Evolutionary conservation across 1,284 basidiomycete species (phyloP).

Genomic region (Ustilago sp.): DNA sequence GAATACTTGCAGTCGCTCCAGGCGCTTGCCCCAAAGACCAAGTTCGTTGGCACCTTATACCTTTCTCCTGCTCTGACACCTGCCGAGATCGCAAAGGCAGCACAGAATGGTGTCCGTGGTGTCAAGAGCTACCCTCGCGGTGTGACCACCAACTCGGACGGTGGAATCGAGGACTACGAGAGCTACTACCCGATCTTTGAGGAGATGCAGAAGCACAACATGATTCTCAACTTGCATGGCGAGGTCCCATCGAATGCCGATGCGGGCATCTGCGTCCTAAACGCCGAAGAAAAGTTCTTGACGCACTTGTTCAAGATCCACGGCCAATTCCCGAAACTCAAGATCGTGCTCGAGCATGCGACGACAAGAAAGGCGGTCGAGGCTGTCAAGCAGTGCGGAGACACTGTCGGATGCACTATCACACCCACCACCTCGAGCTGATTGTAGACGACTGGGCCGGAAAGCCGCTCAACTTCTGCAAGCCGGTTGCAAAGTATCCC

Average conservation of each 20-base stretch:
- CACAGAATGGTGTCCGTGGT: constrained; percentile 71
- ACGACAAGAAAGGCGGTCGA: constrained; percentile 96
- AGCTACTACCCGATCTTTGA: constrained; percentile 93
- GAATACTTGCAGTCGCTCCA: constrained; percentile 83
- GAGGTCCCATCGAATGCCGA: constrained; percentile 91
- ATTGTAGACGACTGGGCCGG: constrained; percentile 98
- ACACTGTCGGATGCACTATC: constrained; percentile 94
- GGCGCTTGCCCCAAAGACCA: constrained; percentile 80
- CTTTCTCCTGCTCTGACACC: constrained; percentile 90
- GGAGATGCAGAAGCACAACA: constrained; percentile 90
- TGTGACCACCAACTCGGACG: constrained; percentile 96
- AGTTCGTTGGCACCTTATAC: constrained; percentile 97
- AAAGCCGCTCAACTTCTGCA: constrained; percentile 96
- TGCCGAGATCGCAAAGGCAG: constrained; percentile 87
- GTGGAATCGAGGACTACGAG: constrained; percentile 96
- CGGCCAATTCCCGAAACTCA: constrained; percentile 85
- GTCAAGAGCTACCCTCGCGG: constrained; percentile 98
- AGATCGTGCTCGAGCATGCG: constrained; percentile 99
- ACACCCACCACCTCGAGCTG: constrained; percentile 95
- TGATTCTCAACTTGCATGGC: constrained; percentile 97
- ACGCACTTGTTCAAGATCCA: constrained; percentile 88
- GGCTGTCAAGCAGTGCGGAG: constrained; percentile 71
- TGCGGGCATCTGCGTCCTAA: constrained; percentile 89
- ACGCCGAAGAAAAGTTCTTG: constrained; percentile 91
- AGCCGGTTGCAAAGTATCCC: constrained; percentile 96